Evolutionary conservation across 2,329 filamentous ascomycete species (phyloP).

Genomic region (Cytospora piceicola): DNA sequence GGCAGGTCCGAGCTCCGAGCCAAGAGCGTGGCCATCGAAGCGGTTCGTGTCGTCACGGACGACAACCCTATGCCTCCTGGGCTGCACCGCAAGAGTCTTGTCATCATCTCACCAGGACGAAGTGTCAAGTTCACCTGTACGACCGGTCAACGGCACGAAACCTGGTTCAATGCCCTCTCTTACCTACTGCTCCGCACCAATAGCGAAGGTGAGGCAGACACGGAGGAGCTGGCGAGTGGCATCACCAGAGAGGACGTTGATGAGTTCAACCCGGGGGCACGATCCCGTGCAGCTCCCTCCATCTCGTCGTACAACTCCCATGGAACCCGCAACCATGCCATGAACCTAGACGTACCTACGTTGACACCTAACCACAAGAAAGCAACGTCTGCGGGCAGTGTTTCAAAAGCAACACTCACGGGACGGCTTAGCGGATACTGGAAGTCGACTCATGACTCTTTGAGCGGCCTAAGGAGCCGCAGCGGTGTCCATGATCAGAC

Average conservation of each 20-base stretch:
- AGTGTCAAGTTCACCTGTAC: conserved; percentile 92
- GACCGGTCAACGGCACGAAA: conserved; percentile 93
- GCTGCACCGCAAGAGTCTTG: conserved; percentile 88
- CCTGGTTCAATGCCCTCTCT: conserved; percentile 96
- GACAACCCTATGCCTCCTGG: conserved; percentile 95
- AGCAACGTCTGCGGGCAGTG: conserved; percentile 32
- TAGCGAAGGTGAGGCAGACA: conserved; percentile 63
- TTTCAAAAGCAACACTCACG: conserved; percentile 22
- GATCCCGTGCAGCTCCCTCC: conserved; percentile 63
- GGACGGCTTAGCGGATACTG: conserved; percentile 65
- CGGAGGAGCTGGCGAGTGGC: conserved; percentile 60
- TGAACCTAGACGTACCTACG: conserved; percentile 59
- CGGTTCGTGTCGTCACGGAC: conserved; percentile 87
- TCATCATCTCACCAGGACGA: conserved; percentile 86
- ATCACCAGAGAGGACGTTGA: conserved; percentile 66
- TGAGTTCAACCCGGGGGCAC: conserved; percentile 77
- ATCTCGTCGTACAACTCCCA: conserved; percentile 81
- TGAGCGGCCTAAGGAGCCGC: conserved; percentile 59
- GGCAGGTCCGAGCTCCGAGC: conserved; percentile 74
- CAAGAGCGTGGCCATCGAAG: conserved; percentile 95
- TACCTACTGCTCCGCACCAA: conserved; percentile 84
- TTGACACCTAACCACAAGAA: conserved; percentile 55
- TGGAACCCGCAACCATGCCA: conserved; percentile 64
- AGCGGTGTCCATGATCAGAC: conserved; percentile 44
- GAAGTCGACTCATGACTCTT: conserved; percentile 55